Conservation (phyloP, 108 stramenopile species). For the Fistulifera pelliculosa region DNA sequence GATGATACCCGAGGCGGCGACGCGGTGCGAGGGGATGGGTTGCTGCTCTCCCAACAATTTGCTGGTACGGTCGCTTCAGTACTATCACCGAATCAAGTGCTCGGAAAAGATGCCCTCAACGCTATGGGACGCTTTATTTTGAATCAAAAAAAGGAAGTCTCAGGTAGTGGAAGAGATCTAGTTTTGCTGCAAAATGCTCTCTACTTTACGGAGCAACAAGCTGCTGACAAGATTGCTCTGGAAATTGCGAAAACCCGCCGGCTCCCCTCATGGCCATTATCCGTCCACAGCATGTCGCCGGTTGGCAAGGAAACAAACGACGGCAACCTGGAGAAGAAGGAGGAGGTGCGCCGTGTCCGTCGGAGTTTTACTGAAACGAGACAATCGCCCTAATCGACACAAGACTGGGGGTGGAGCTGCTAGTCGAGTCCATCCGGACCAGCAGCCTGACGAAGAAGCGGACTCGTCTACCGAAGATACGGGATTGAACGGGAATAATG, state of each 20-base stretch:
- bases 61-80: constrained; percentile 13
- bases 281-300: constrained; percentile 33
- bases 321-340: constrained; percentile 54
- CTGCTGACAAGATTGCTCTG: constrained; percentile 40
- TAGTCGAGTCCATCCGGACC: constrained; percentile 7
- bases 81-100: not conserved
- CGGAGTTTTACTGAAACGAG: constrained; percentile 66
- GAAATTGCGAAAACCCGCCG: constrained; percentile 68
- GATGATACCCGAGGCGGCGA: not conserved
- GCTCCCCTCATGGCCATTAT: constrained; percentile 81
- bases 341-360: constrained; percentile 84
- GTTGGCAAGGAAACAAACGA: constrained; percentile 54
- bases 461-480: too few relatives aligned
- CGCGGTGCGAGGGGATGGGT: too few relatives aligned
- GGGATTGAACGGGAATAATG: too few relatives aligned
- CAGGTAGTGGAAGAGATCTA: constrained; percentile 13
- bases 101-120: constrained; percentile 11
- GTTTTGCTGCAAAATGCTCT: constrained; percentile 38
- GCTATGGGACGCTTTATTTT: constrained; percentile 31
- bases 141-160: constrained; percentile 17
- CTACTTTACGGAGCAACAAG: constrained; percentile 55
- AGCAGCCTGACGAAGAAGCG: not conserved
- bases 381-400: constrained; percentile 29
- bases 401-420: constrained; percentile 1
- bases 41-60: constrained; percentile 28